These are phyloP conservation scores for Colletotrichum salicis DNA, from an alignment of 2,329 filamentous ascomycete genomes.

Conservation along the genomic window DNA sequence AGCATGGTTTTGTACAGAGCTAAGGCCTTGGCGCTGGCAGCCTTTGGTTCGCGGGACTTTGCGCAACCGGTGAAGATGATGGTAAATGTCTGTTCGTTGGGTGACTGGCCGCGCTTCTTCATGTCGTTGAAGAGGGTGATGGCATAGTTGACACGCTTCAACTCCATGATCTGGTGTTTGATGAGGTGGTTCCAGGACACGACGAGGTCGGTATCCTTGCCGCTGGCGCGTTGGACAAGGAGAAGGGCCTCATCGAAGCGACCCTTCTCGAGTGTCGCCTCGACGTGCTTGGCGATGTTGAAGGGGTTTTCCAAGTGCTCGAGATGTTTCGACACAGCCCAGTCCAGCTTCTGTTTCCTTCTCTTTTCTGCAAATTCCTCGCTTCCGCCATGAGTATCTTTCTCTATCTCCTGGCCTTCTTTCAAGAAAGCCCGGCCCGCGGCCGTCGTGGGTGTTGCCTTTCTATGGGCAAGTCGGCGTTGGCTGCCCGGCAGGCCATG, in stretches of 20 bases:
- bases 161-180: slow-evolving; percentile 72
- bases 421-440: neutral
- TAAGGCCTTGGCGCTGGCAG: slow-evolving; percentile 75
- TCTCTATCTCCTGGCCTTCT: neutral
- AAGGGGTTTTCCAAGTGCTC: slow-evolving; percentile 75
- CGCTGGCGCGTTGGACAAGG: slow-evolving; percentile 75
- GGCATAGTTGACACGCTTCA: slow-evolving; percentile 67
- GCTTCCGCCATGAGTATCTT: slow-evolving; percentile 1
- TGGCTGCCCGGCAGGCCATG: neutral
- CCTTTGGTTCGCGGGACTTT: slow-evolving; percentile 64
- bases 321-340: slow-evolving; percentile 65
- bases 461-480: neutral
- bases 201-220: slow-evolving; percentile 67
- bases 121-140: slow-evolving; percentile 95
- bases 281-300: slow-evolving; percentile 76
- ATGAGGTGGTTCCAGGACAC: slow-evolving; percentile 93
- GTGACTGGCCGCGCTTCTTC: slow-evolving; percentile 89
- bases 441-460: neutral
- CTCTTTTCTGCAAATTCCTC: slow-evolving; percentile 34
- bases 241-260: slow-evolving; percentile 74
- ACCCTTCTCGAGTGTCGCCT: slow-evolving; percentile 66
- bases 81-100: slow-evolving; percentile 86
- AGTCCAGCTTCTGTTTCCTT: slow-evolving; percentile 44
- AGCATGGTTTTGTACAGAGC: slow-evolving; percentile 82
- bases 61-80: slow-evolving; percentile 82